phyloP scores from a whole-genome alignment of 768 basidiomycete species.

The Tubosaeta sp. region DNA sequence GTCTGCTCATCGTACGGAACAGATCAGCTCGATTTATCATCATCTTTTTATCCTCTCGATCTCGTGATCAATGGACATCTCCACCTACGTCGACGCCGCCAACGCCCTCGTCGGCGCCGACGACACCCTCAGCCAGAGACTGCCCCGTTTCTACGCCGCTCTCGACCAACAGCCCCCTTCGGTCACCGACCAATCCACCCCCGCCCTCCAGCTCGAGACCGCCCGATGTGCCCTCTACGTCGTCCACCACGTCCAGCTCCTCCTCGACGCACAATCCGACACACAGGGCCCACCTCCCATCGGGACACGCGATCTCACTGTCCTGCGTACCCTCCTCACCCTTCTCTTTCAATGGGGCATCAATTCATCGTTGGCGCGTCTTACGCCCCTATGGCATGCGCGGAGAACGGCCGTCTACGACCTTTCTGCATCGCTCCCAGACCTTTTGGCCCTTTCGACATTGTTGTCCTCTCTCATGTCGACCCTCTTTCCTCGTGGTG shows the following conservation, averaged over 20 bases:
- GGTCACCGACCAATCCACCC: neutral
- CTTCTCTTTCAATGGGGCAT: slow-evolving; percentile 72
- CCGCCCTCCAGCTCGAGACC: slow-evolving; percentile 50
- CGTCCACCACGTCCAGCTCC: slow-evolving; percentile 43
- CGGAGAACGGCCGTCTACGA: no score
- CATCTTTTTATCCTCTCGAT: slow-evolving; percentile 6
- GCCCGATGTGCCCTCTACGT: slow-evolving; percentile 52
- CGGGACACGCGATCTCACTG: slow-evolving; percentile 62
- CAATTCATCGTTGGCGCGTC: slow-evolving; percentile 46
- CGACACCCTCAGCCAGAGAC: neutral
- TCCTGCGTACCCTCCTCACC: slow-evolving; percentile 60
- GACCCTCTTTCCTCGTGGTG: slow-evolving; percentile 52
- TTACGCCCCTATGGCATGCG: slow-evolving; percentile 36
- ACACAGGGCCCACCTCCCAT: slow-evolving; percentile 30
- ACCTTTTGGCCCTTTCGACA: slow-evolving; percentile 42
- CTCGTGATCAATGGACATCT: slow-evolving; percentile 21
- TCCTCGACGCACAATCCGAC: slow-evolving; percentile 29
- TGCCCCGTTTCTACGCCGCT: slow-evolving; percentile 15
- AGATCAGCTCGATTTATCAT: neutral
- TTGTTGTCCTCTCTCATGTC: slow-evolving; percentile 42
- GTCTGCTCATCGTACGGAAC: slow-evolving; percentile 56
- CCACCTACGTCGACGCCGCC: slow-evolving; percentile 6
- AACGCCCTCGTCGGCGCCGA: slow-evolving; percentile 8
- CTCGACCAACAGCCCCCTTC: slow-evolving; percentile 11
- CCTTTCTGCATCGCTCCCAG: slow-evolving; percentile 3